These are phyloP conservation scores for Barnettozyma sp. DNA, from an alignment of 805 yeast genomes.

Conservation along the genomic window DNA sequence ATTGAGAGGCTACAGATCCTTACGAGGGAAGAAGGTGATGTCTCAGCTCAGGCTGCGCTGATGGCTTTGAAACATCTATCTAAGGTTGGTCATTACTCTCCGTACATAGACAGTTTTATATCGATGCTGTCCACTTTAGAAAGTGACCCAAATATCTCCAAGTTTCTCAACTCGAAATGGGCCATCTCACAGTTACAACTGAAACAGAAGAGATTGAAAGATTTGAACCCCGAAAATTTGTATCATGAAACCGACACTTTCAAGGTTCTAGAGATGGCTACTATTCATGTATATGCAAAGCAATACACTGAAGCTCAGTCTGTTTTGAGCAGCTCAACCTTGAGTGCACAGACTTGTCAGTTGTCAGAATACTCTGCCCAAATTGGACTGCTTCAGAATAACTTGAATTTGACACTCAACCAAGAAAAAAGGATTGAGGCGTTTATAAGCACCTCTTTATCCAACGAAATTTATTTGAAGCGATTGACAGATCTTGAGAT, in stretches of 20 bases:
- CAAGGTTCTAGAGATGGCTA: constrained; percentile 16
- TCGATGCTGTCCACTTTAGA: constrained; percentile 5
- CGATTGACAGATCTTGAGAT: constrained; percentile 21
- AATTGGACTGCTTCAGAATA: constrained; percentile 19
- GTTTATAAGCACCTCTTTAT: constrained; percentile 17
- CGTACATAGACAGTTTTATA: constrained; percentile 14
- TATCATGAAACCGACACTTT: constrained; percentile 20
- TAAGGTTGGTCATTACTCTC: constrained; percentile 14
- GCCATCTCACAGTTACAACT: neutral
- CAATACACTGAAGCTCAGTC: constrained; percentile 20
- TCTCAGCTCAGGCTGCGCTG: constrained; percentile 13
- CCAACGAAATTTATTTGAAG: constrained; percentile 21
- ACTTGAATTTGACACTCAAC: constrained; percentile 9
- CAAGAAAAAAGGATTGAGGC: constrained; percentile 24
- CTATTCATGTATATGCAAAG: constrained; percentile 13
- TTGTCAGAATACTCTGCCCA: constrained; percentile 20
- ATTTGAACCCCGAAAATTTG: constrained; percentile 15
- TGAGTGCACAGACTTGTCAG: constrained; percentile 15
- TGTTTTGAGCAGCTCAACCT: constrained; percentile 14
- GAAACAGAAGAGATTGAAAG: constrained; percentile 9
- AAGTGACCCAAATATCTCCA: neutral
- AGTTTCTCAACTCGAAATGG: constrained; percentile 11
- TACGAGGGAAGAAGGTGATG: constrained; percentile 3
- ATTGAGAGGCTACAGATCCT: constrained; percentile 18
- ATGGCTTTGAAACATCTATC: constrained; percentile 17